These are phyloP conservation scores for Erucastrum elatum DNA, from an alignment of 345 rosid genomes.

Conservation along the genomic window DNA sequence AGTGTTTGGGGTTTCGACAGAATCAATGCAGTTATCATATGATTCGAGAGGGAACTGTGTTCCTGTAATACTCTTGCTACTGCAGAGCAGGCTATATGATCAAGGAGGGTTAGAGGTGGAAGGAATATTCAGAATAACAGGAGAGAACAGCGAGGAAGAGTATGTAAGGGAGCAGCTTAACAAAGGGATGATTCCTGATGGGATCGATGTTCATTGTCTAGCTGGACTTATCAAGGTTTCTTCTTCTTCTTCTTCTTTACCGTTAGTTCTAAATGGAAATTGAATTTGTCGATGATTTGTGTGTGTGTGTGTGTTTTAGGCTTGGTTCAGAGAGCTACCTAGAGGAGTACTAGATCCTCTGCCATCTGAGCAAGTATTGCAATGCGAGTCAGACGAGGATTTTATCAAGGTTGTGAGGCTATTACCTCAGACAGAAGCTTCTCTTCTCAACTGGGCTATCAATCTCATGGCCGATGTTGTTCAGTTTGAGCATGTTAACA, in stretches of 20 bases:
- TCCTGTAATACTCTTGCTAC: constrained; percentile 78
- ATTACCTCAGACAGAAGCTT: constrained; percentile 87
- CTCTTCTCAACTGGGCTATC: constrained; percentile 82
- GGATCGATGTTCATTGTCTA: constrained; percentile 91
- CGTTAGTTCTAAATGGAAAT: background rate
- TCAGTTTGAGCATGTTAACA: constrained; percentile 73
- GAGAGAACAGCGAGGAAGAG: constrained; percentile 85
- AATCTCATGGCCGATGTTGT: constrained; percentile 98
- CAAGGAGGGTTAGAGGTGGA: constrained; percentile 91
- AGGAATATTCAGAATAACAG: constrained; percentile 93
- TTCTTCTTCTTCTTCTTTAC: background rate
- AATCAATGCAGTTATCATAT: constrained; percentile 94
- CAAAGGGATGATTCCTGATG: constrained; percentile 71
- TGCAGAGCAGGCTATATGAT: constrained; percentile 83
- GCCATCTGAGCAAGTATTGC: constrained; percentile 83
- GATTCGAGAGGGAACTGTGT: constrained; percentile 94
- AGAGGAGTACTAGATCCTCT: constrained; percentile 85
- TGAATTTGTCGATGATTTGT: background rate
- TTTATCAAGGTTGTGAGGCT: constrained; percentile 70
- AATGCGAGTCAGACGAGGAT: constrained; percentile 85
- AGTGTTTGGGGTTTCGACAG: constrained; percentile 96
- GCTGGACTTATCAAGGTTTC: constrained; percentile 76
- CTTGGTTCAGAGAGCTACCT: constrained; percentile 98
- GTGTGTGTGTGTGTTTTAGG: constrained; percentile 44
- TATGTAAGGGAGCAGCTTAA: constrained; percentile 78